phyloP scores from a whole-genome alignment of 2,329 filamentous ascomycete genomes.

The Fusarium papillatum region DNA sequence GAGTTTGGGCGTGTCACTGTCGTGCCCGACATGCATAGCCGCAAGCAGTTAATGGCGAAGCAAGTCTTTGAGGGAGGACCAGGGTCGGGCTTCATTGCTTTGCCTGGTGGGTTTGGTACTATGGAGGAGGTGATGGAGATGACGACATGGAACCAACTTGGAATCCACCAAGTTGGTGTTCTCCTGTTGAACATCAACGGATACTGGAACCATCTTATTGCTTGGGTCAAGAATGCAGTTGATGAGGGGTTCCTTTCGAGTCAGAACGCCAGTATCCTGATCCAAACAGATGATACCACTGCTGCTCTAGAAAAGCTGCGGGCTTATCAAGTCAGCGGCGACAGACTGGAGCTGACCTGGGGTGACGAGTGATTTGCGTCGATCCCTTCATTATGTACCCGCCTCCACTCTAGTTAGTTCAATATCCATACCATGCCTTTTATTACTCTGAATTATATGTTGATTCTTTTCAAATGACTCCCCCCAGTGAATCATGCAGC shows the following conservation, averaged over 20 bases:
- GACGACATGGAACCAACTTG: conserved; percentile 12
- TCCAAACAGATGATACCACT: neutral
- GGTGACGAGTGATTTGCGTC: neutral
- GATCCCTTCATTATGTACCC: neutral
- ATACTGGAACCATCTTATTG: neutral
- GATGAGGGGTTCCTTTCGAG: conserved; percentile 1
- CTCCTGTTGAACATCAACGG: conserved; percentile 8
- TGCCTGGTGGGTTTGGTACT: conserved; percentile 5
- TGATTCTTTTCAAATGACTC: neutral
- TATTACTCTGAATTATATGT: neutral
- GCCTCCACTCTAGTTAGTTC: neutral
- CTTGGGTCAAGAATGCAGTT: conserved; percentile 4
- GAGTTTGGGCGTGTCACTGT: conserved; percentile 4
- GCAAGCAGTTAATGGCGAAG: conserved; percentile 5
- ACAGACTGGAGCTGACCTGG: neutral
- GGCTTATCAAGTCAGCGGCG: neutral
- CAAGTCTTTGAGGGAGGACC: conserved; percentile 2
- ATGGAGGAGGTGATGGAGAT: conserved; percentile 9
- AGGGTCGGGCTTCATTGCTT: conserved; percentile 1
- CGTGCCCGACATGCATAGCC: conserved; percentile 7
- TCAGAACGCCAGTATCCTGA: neutral
- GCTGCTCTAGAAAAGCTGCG: neutral
- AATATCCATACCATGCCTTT: neutral
- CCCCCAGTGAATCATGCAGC: neutral
- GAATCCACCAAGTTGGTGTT: conserved; percentile 5